phyloP scores from a whole-genome alignment of 495 filamentous ascomycete species.

The Bathelium albidoporum region DNA sequence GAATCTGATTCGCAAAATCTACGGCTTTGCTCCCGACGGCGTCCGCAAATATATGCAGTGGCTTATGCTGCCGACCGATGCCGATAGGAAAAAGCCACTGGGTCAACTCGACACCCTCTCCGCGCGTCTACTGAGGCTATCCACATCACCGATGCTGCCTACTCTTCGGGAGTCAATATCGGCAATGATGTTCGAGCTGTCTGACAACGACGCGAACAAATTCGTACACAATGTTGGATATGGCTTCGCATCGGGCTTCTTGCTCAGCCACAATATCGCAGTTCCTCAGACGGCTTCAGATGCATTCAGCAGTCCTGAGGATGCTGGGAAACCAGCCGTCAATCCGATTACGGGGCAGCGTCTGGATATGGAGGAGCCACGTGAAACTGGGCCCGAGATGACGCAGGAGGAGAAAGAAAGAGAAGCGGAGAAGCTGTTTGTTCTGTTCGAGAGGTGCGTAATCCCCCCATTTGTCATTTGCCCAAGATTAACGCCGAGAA shows the following conservation, averaged over 20 bases:
- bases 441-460: slow-evolving; percentile 79
- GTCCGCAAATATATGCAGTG: slow-evolving; percentile 53
- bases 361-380: slow-evolving; percentile 53
- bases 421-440: slow-evolving; percentile 87
- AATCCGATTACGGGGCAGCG: slow-evolving; percentile 92
- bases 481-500: slow-evolving; percentile 16
- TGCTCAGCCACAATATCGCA: slow-evolving; percentile 69
- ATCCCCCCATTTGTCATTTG: not conserved
- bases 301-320: slow-evolving; percentile 39
- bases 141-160: slow-evolving; percentile 57
- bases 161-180: slow-evolving; percentile 67
- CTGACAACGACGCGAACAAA: slow-evolving; percentile 42
- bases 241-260: slow-evolving; percentile 81
- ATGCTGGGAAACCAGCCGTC: slow-evolving; percentile 34
- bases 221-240: slow-evolving; percentile 48
- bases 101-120: slow-evolving; percentile 66
- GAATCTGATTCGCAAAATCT: slow-evolving; percentile 57
- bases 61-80: slow-evolving; percentile 65
- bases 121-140: slow-evolving; percentile 68
- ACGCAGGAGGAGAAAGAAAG: slow-evolving; percentile 83
- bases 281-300: slow-evolving; percentile 59
- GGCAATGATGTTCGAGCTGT: slow-evolving; percentile 75
- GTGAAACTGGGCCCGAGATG: slow-evolving; percentile 56
- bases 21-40: slow-evolving; percentile 58
- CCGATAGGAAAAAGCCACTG: slow-evolving; percentile 67